Evolutionary conservation across 345 rosid species (phyloP).

Genomic region (Pistacia atlantica): DNA sequence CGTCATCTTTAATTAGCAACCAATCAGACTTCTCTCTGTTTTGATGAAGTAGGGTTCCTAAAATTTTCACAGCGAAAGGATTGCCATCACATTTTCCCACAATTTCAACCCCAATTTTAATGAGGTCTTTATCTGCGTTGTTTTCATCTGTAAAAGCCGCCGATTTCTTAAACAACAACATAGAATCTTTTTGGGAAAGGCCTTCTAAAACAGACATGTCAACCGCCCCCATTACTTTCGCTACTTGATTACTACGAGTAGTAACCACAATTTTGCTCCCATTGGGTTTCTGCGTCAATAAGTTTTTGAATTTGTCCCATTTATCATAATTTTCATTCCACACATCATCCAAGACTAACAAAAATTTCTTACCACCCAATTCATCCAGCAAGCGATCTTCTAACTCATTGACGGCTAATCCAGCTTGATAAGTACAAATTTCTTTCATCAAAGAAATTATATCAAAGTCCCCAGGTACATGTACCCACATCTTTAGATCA

Average conservation of each 20-base stretch:
- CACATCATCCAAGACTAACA: background rate
- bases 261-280: background rate
- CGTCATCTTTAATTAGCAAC: too few relatives aligned
- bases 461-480: too few relatives aligned
- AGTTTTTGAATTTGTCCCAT: too few relatives aligned
- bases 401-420: too few relatives aligned
- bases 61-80: background rate
- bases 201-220: too few relatives aligned
- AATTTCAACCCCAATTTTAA: background rate
- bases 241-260: background rate
- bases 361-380: background rate
- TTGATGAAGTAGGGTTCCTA: constrained; percentile 15
- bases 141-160: background rate
- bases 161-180: background rate
- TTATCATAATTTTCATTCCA: too few relatives aligned
- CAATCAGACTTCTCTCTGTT: background rate
- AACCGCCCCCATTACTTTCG: too few relatives aligned
- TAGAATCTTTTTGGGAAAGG: background rate
- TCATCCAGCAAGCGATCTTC: background rate
- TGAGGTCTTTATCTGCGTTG: background rate
- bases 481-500: too few relatives aligned
- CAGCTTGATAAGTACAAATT: too few relatives aligned
- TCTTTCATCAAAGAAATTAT: too few relatives aligned
- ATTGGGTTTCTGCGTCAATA: too few relatives aligned
- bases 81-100: background rate